Evolutionary conservation across 371 early-diverging fungal species (phyloP).

Genomic region (Mucor sp.): DNA sequence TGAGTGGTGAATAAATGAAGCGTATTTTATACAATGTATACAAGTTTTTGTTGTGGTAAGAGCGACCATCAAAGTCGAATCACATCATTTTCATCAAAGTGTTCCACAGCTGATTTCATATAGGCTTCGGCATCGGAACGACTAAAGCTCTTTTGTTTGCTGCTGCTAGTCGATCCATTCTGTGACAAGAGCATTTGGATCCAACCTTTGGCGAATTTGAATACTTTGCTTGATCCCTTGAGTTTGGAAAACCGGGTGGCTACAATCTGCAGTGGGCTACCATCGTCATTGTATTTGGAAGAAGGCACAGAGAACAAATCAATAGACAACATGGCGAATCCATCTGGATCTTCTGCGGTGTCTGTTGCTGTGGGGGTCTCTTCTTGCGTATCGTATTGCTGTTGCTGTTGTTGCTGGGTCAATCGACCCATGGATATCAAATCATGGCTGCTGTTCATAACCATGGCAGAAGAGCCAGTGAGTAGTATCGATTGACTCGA

Average conservation of each 20-base stretch:
- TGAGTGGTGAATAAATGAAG: not conserved
- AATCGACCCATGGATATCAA: slow-evolving; percentile 21
- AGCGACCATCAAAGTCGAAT: not conserved
- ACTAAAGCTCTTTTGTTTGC: not conserved
- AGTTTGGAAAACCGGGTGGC: slow-evolving; percentile 38
- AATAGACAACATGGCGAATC: slow-evolving; percentile 38
- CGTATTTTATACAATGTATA: not conserved
- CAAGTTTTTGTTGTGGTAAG: not conserved
- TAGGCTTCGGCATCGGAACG: slow-evolving; percentile 15
- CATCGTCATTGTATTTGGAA: slow-evolving; percentile 15
- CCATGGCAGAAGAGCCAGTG: slow-evolving; percentile 7
- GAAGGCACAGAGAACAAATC: slow-evolving; percentile 34
- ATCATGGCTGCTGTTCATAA: slow-evolving; percentile 20
- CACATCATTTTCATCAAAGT: slow-evolving; percentile 7
- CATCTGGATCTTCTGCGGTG: slow-evolving; percentile 24
- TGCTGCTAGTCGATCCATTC: not conserved
- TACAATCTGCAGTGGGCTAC: slow-evolving; percentile 22
- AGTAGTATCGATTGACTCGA: not conserved
- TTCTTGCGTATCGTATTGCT: not conserved
- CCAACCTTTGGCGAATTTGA: slow-evolving; percentile 51
- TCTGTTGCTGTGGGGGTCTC: not conserved
- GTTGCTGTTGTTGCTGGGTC: slow-evolving; percentile 15
- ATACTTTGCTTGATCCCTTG: slow-evolving; percentile 47
- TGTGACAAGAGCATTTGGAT: slow-evolving; percentile 28
- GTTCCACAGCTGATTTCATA: slow-evolving; percentile 11